Base-by-base conservation (phyloP, 1,284 basidiomycete species). In the Apiotrichum montevideense region DNA sequence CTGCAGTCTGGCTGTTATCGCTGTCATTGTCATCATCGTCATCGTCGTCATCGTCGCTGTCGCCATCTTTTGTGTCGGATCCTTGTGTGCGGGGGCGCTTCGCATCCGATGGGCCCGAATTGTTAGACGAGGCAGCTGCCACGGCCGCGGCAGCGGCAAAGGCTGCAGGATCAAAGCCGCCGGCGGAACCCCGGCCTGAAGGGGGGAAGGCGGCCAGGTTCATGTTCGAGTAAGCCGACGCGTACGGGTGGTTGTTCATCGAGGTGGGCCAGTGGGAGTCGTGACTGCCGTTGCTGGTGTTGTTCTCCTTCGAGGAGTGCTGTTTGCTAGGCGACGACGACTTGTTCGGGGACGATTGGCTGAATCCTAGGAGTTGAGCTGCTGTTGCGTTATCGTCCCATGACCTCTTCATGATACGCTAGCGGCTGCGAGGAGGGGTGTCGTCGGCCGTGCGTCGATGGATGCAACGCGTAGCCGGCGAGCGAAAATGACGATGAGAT, bases 181-280 rank as follows among this genome's bases (percentile, higher is more conserved):
- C 46, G n/a, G 45, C 32, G 5, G 37, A 32, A 4, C 51, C 41
- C 7, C 43, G 46, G 33, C 41, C 35, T 15, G 14, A 43, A 13
- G 44, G 14, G 3, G 60, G 34, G 53, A 65, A 69, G 9, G 66
- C 63, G 48, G 64, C 69, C 21, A 21, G 21, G 21, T 21, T 21
- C 47, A 75, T 66, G 51, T 58, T 61, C 32, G 63, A 61, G 55
- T 75, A 75, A 4, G 68, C 68, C 21, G 66, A 63, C 3, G 73
- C 71, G 61, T 75, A 75, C 3, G 71, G 73, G 53, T 75, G 73
- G 21, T 54, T 59, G 46, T 52, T 49, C 55, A 57, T 63, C 46
- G 44, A 21, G 6, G 37, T 33, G 39, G 47, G 39, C 56, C 56
- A 57, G n/a, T 41, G 39, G 2, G 48, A 9, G 41, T 33, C 9